Base-by-base conservation (phyloP, 192 early-diverging fungal species). In the Umbelopsis sp. region DNA sequence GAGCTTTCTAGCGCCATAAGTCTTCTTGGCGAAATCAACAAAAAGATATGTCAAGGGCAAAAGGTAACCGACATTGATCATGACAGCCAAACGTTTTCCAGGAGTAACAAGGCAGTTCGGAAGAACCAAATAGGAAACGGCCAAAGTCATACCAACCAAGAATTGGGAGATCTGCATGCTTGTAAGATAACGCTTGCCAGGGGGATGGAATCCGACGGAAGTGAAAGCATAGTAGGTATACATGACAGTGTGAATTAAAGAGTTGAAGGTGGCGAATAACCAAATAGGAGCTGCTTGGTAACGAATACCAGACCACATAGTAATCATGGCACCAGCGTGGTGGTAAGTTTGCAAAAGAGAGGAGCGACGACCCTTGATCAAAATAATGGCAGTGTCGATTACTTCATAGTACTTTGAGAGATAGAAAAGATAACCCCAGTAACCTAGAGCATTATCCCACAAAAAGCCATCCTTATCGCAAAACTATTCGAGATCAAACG, bases 381-480 rank as follows among this genome's bases (percentile, higher is more conserved):
- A 74, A 71, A 96, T 91, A 75, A 96, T 94, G 75, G 90, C 86
- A 59, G 94, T 96, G 72, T 96, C 94, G 54, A 96, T 84, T 36
- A 96, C 85, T 77, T 96, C 94, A 81, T 94, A 96, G 78, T 88
- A 92, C 80, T 94, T 94, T 82, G 90, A 92, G 22, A 96, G 87
- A 82, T 96, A 96, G 78, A 96, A 96, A 69, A 93, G 69, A 62
- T 92, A 96, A 45, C 90, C 89, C 85, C 90, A 94, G 82, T 93
- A 92, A 72, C 85, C 90, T 71, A 94, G 87, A 62, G 83, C 82
- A 75, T 85, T 78, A 70, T 90, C 86, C 90, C 91, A 92, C 38
- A 93, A 74, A 21, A 75, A 80, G n/a, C 79, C 68, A 69, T 90
- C 87, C 11, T 77, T 71, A 68, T 94, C 90, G 69, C 91, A 92